Evolutionary conservation across 352 stramenopile species (phyloP), one percentile per base, ranked within the genome.

Genomic region (Phytophthora europaea): DNA sequence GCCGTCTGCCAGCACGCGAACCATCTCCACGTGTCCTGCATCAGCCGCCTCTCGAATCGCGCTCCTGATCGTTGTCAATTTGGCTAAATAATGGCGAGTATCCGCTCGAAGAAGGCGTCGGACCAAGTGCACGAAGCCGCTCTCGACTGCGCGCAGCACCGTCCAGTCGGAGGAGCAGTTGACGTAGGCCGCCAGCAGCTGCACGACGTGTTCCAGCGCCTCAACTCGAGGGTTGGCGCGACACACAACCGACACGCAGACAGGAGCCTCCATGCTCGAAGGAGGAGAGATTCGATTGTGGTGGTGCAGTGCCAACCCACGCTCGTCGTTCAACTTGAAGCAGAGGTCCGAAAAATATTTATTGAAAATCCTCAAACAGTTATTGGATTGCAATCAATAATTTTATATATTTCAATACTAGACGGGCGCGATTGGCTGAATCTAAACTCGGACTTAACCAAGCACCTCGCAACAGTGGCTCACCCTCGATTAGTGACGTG

Each of bases 81-180:
- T 54, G 13, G 28, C 31, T 23, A 78, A 60, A 45, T 12, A 8
- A 45, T 60, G 50, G 47, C 78, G 72, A n/a, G 84, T 67, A 63
- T 79, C 72, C 18, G 61, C 47, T 45, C 61, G 71, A 20, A 72
- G 23, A 10, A 89, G 68, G n/a, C 71, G 62, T 31, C 64, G 58
- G 13, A 88, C 73, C 28, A 90, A 59, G 36, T 84, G 70, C 67
- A 92, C 66, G 34, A 79, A 79, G 20, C 78, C 79, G 9, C 65
- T 45, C 10, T 72, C 68, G 18, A 83, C 79, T 6, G 81, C 84
- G 13, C 62, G 71, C 22, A 76, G 72, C 55, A 92, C 31, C 18
- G 74, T 82, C 84, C 82, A 90, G 8, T 36, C 18, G n/a, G 47
- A 28, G 1, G 84, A 88, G 4, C 20, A 15, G 72, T 89, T 79